These are phyloP conservation scores for Cladosporium sp. DNA, from an alignment of 2,329 filamentous ascomycete species.

Conservation along the genomic window DNA sequence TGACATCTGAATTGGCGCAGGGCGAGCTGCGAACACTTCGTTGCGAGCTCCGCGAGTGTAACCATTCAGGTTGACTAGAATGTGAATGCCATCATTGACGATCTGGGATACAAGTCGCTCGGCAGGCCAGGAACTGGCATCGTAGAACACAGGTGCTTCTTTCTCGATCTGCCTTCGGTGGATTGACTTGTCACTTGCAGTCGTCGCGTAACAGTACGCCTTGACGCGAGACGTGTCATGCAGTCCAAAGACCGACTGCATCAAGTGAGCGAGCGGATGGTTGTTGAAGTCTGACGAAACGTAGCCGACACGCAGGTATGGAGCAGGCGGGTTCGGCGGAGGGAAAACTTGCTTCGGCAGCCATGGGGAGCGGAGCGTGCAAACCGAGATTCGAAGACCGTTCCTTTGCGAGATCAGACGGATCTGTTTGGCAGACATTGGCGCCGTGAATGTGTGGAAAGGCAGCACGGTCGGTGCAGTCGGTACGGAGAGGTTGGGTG, in stretches of 20 bases:
- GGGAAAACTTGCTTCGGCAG: slow-evolving; percentile 73
- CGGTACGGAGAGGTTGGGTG: slow-evolving; percentile 69
- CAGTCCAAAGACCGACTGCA: slow-evolving; percentile 97
- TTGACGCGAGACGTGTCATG: slow-evolving; percentile 71
- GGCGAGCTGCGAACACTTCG: slow-evolving; percentile 91
- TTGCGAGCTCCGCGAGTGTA: slow-evolving; percentile 97
- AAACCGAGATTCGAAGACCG: slow-evolving; percentile 85
- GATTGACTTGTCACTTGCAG: slow-evolving; percentile 78
- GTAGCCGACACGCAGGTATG: slow-evolving; percentile 88
- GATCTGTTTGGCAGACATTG: slow-evolving; percentile 85
- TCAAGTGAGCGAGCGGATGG: slow-evolving; percentile 90
- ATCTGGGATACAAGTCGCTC: slow-evolving; percentile 85
- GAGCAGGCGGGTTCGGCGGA: slow-evolving; percentile 78
- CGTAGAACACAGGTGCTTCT: slow-evolving; percentile 85
- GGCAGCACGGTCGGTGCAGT: slow-evolving; percentile 90
- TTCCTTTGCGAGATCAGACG: slow-evolving; percentile 94
- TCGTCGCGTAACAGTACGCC: slow-evolving; percentile 95
- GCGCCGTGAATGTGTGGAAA: slow-evolving; percentile 97
- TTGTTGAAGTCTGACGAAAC: slow-evolving; percentile 99
- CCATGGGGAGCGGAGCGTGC: slow-evolving; percentile 83
- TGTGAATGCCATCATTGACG: slow-evolving; percentile 81
- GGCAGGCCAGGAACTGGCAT: slow-evolving; percentile 81
- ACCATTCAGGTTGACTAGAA: slow-evolving; percentile 95
- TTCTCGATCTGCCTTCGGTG: slow-evolving; percentile 91
- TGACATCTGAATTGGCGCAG: slow-evolving; percentile 96